Evolutionary conservation across 495 filamentous ascomycete genomes (phyloP).

Genomic region (Halenospora varia): DNA sequence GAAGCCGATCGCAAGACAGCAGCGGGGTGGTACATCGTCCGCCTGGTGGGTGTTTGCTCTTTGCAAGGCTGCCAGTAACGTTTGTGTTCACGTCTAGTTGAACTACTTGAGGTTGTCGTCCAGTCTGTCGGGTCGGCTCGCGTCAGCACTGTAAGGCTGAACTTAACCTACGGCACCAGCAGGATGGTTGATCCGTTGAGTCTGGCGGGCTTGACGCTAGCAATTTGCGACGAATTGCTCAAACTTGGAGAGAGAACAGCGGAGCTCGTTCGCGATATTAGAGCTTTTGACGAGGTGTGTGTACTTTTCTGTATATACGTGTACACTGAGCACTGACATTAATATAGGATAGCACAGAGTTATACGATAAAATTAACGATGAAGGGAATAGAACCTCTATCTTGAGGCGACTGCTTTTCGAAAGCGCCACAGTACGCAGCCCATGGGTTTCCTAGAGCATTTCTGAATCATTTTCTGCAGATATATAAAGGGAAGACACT

Average conservation of each 20-base stretch:
- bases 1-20: no score
- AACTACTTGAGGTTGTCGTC: no score
- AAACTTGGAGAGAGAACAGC: conserved; percentile 7
- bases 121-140: no score
- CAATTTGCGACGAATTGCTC: conserved; percentile 9
- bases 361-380: conserved; percentile 1
- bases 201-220: not conserved
- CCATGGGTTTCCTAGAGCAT: no score
- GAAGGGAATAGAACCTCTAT: not conserved
- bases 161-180: no score
- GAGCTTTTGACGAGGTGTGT: conserved; percentile 6
- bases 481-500: conserved; percentile 1
- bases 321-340: not conserved
- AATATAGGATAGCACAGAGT: not conserved
- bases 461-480: not conserved
- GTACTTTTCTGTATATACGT: no score
- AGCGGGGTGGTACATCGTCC: no score
- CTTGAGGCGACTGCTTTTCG: not conserved
- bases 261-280: not conserved
- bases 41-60: no score
- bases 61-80: no score
- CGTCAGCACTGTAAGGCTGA: no score
- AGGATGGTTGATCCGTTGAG: conserved; percentile 2
- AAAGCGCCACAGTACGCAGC: no score
- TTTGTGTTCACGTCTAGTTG: no score